Evolutionary conservation across 345 rosid species (phyloP).

Genomic region (Passiflora organensis): DNA sequence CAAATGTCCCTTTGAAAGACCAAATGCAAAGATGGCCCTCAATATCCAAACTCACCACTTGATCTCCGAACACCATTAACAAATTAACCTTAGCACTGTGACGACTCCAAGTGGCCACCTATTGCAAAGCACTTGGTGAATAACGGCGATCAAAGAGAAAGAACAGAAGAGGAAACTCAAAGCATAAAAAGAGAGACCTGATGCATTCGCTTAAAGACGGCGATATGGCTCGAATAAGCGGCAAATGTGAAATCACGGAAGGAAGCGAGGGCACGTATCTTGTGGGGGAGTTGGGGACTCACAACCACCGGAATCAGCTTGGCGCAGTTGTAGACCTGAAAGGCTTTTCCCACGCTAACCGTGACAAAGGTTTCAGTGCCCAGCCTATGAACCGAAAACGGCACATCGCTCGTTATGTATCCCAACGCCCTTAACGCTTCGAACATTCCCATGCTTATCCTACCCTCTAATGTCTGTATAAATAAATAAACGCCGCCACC

Average conservation of each 20-base stretch:
- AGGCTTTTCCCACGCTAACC: slow-evolving; percentile 89
- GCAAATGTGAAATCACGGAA: slow-evolving; percentile 83
- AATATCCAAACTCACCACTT: slow-evolving; percentile 62
- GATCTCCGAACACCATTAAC: slow-evolving; percentile 78
- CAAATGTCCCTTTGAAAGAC: slow-evolving; percentile 75
- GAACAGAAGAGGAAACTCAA: too few species aligned
- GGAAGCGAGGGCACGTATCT: slow-evolving; percentile 84
- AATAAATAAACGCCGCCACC: too few species aligned
- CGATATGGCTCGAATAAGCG: slow-evolving; percentile 64
- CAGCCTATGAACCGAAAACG: slow-evolving; percentile 78
- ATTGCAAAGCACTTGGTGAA: slow-evolving; percentile 14
- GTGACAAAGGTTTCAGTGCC: slow-evolving; percentile 93
- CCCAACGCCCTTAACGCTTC: slow-evolving; percentile 92
- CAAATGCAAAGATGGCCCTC: slow-evolving; percentile 71
- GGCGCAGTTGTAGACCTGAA: slow-evolving; percentile 87
- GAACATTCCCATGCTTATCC: slow-evolving; percentile 66
- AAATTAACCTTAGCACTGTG: slow-evolving; percentile 72
- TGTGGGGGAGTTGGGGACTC: slow-evolving; percentile 81
- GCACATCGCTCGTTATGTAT: slow-evolving; percentile 71
- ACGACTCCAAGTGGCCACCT: slow-evolving; percentile 86
- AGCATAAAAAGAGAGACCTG: slow-evolving; percentile 31
- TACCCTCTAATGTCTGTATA: too few species aligned
- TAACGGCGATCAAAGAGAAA: too few species aligned
- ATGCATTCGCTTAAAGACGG: slow-evolving; percentile 76
- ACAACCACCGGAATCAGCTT: slow-evolving; percentile 72